Percentiles rank a stretch among this genome's conserved stretches.
phyloP scores from a whole-genome alignment of 1,284 basidiomycete species.

The Ustilago xerochloae region DNA sequence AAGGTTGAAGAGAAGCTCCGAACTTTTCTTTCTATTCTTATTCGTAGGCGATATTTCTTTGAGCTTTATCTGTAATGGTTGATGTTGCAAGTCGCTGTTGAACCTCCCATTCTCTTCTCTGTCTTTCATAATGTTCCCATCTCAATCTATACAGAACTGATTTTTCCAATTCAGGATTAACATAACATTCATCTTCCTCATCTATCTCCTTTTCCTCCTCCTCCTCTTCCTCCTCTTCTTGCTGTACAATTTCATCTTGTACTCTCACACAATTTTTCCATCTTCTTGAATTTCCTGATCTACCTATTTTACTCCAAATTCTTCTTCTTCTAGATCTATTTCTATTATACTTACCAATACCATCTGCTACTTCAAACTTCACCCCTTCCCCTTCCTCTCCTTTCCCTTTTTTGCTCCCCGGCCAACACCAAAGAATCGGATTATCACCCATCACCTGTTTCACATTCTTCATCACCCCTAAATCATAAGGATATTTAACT shows the following conservation, averaged over 20 bases:
- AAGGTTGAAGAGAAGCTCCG: too few species aligned
- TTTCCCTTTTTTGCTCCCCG: constrained; percentile 70
- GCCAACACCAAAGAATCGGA: constrained; percentile 84
- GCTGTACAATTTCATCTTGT: background rate
- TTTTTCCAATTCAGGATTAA: constrained; percentile 31
- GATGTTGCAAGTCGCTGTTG: background rate
- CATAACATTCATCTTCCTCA: constrained; percentile 12
- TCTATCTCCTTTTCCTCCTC: background rate
- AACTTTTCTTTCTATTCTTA: too few species aligned
- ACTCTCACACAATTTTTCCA: too few species aligned
- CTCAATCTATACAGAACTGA: constrained; percentile 37
- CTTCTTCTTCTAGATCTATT: constrained; percentile 7
- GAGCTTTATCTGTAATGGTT: too few species aligned
- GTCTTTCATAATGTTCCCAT: constrained; percentile 39
- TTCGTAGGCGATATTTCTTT: too few species aligned
- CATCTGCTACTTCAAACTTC: constrained; percentile 70
- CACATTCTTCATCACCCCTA: constrained; percentile 80
- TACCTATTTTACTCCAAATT: background rate
- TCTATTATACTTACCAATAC: constrained; percentile 17
- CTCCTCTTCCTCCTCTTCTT: background rate
- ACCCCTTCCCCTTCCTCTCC: constrained; percentile 76
- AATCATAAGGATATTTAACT: constrained; percentile 90
- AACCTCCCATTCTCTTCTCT: background rate
- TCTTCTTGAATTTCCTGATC: background rate
- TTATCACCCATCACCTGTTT: constrained; percentile 80